Evolutionary conservation across 2,329 filamentous ascomycete species (phyloP), one percentile per base, ranked within the genome.

Genomic region (Ophiostoma ips): DNA sequence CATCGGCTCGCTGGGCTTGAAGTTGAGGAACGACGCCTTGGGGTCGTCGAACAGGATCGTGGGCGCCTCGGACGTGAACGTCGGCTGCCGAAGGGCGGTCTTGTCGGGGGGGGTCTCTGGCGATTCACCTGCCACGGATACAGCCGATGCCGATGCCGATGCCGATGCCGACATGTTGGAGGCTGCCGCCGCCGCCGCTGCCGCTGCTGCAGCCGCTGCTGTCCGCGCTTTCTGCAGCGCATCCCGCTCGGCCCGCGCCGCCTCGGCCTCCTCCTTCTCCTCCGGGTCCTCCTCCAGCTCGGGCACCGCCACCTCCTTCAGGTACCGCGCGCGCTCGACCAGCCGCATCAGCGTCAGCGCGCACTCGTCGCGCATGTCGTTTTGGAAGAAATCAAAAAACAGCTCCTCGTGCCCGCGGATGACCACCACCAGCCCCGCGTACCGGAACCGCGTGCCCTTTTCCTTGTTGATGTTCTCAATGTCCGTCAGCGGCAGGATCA

Each of bases 401-500:
- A 98, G 69, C 64, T 96, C 92, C 63, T 96, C 92, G 54, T 95
- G 87, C 0, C 89, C 92, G 49, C 84, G 81, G 55, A 98, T 94
- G 5, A 94, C 84, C n/a, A 96, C 71, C 0, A 95, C 87, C 37
- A 98, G 74, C 5, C 89, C 92, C 18, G 87, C 84, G 58, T 94
- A 95, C 7, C 88, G 87, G 59, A 94, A 85, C 1, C 89, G 79
- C 61, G 95, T 96, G 0, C 92, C 90, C 60, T 92, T 94, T 64
- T 95, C 89, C 66, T 95, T 95, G 59, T 90, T 82, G 7, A 88
- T 87, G 55, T 88, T 96, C 63, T 95, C 87, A 46, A 96, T 83
- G 59, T 96, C 89, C 59, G 81, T 87, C 49, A 96, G 72, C 0
- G 92, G 90, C 0, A 96, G 73, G 49, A 96, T 89, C 57, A 96